Evolutionary conservation across 306 rosid species (phyloP).

Genomic region (Trifolium subterraneum): DNA sequence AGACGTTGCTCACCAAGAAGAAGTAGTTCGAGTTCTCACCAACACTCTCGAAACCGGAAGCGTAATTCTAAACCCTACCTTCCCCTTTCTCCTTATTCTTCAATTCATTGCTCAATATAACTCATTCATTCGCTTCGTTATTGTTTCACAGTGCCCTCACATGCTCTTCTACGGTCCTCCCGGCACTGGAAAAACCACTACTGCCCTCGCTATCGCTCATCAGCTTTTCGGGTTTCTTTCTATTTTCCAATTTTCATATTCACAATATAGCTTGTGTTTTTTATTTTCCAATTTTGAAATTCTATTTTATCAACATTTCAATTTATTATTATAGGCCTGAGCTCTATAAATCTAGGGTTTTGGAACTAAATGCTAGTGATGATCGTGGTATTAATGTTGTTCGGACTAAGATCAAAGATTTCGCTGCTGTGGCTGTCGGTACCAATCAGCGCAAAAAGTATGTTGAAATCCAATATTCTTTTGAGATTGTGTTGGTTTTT

Average conservation of each 20-base stretch:
- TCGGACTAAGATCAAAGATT: slow-evolving; percentile 88
- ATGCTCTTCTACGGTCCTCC: slow-evolving; percentile 98
- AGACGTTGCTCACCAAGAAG: slow-evolving; percentile 95
- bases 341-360: slow-evolving; percentile 84
- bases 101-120: neutral
- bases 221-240: slow-evolving; percentile 74
- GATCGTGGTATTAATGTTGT: slow-evolving; percentile 96
- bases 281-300: neutral
- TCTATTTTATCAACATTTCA: no score
- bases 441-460: slow-evolving; percentile 61
- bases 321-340: slow-evolving; percentile 64
- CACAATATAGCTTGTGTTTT: neutral
- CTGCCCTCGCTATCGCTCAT: slow-evolving; percentile 89
- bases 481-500: neutral
- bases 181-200: slow-evolving; percentile 94
- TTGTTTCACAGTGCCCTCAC: slow-evolving; percentile 70
- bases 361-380: slow-evolving; percentile 98
- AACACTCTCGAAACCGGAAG: slow-evolving; percentile 86
- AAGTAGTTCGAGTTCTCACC: slow-evolving; percentile 91
- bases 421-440: slow-evolving; percentile 89
- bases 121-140: neutral
- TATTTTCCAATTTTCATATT: neutral
- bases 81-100: neutral
- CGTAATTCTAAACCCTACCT: slow-evolving; percentile 43
- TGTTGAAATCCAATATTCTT: slow-evolving; percentile 3